Conservation (phyloP, 1,284 basidiomycete genomes). For the Malassezia psittaci region DNA sequence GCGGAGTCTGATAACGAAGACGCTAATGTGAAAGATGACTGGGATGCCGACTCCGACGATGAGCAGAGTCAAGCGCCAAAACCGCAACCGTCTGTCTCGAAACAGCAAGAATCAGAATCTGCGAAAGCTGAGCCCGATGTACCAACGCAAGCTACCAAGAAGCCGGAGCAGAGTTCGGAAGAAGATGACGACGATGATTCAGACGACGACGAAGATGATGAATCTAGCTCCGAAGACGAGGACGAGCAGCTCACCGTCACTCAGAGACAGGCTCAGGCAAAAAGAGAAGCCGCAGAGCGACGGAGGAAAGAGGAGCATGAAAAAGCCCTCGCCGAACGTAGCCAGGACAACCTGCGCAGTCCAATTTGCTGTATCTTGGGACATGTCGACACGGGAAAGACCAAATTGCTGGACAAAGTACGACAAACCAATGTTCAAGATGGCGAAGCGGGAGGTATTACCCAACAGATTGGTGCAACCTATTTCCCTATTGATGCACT, state of each 20-base stretch:
- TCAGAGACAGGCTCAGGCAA: slow-evolving; percentile 59
- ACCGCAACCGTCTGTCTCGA: not conserved
- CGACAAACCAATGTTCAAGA: slow-evolving; percentile 99
- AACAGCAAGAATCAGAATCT: not conserved
- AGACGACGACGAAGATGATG: slow-evolving; percentile 56
- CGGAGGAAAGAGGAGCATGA: slow-evolving; percentile 72
- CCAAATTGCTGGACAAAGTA: slow-evolving; percentile 97
- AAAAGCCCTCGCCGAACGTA: slow-evolving; percentile 74
- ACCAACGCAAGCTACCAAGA: no score
- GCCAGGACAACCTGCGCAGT: slow-evolving; percentile 79
- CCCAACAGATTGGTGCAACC: slow-evolving; percentile 99
- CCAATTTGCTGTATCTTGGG: slow-evolving; percentile 99
- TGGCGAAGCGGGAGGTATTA: slow-evolving; percentile 98
- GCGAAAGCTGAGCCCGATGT: no score
- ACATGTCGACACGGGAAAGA: slow-evolving; percentile 99
- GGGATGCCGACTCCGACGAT: slow-evolving; percentile 73
- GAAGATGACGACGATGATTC: slow-evolving; percentile 55
- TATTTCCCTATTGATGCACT: slow-evolving; percentile 99
- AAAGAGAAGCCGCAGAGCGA: slow-evolving; percentile 72
- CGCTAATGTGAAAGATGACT: slow-evolving; percentile 59
- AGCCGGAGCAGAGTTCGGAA: not conserved
- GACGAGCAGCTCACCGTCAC: slow-evolving; percentile 46
- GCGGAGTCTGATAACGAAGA: slow-evolving; percentile 50
- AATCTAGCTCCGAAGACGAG: slow-evolving; percentile 50
- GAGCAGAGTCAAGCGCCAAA: slow-evolving; percentile 46